Conservation (phyloP, 176 grass and related monocot species). For the Miscanthus lutarioriparius region DNA sequence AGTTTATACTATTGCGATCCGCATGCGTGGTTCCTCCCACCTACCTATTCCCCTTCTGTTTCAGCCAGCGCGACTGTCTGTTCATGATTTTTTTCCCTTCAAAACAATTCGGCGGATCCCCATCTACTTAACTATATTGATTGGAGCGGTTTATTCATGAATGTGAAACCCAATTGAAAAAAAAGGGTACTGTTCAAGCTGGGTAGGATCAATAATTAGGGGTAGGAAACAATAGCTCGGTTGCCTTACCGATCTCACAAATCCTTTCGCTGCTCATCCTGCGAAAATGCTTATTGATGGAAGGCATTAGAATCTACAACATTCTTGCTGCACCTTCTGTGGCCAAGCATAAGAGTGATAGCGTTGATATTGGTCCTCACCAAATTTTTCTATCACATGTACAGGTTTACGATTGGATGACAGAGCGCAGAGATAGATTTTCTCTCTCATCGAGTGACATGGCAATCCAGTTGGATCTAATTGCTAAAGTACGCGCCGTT, state of each 20-base stretch:
- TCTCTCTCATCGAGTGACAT: slow-evolving; percentile 63
- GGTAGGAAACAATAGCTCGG: neutral
- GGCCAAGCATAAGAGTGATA: slow-evolving; percentile 6
- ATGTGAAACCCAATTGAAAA: neutral
- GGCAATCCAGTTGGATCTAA: slow-evolving; percentile 84
- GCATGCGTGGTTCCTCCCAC: neutral
- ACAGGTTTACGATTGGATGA: slow-evolving; percentile 92
- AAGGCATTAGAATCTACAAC: slow-evolving; percentile 12
- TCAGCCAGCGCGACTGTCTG: neutral
- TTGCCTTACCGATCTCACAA: neutral
- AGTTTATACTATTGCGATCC: neutral
- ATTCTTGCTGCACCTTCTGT: slow-evolving; percentile 14
- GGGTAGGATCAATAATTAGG: neutral
- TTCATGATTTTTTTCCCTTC: neutral
- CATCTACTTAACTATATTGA: neutral
- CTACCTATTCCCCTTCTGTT: neutral
- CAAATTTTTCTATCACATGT: slow-evolving; percentile 4
- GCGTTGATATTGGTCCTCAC: neutral
- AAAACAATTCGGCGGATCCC: neutral
- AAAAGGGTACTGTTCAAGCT: neutral
- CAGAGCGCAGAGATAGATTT: slow-evolving; percentile 59
- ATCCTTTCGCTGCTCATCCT: neutral
- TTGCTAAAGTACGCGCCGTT: slow-evolving; percentile 71
- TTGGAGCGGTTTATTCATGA: neutral
- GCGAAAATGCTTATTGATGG: neutral